These are phyloP conservation scores for Colletotrichum aenigma DNA, from an alignment of 2,329 filamentous ascomycete genomes.

Conservation along the genomic window DNA sequence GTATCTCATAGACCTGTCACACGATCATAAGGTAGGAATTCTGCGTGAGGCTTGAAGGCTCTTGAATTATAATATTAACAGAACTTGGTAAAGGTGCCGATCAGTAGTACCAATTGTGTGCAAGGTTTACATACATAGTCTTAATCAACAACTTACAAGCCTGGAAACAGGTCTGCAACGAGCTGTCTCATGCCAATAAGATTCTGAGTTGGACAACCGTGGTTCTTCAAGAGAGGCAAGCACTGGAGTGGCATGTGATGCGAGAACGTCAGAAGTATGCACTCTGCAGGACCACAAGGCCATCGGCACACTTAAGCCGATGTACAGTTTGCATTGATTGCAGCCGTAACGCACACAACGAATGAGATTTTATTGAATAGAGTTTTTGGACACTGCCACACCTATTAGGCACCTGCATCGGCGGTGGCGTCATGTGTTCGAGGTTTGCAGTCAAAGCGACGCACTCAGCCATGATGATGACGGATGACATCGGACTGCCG, in stretches of 20 bases:
- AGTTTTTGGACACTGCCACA: not conserved
- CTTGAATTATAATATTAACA: not conserved
- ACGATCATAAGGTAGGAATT: not conserved
- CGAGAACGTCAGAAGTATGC: not conserved
- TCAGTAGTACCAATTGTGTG: not conserved
- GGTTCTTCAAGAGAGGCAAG: rapidly evolving
- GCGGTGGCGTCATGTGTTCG: not conserved
- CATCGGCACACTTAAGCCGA: not conserved
- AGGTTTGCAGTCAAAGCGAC: not conserved
- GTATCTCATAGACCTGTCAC: not conserved
- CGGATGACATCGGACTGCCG: not conserved
- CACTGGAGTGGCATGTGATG: not conserved
- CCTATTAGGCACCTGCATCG: not conserved
- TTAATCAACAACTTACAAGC: not conserved
- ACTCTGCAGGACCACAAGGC: not conserved
- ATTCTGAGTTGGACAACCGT: not conserved
- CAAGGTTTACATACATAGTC: not conserved
- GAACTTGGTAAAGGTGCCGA: too few species aligned
- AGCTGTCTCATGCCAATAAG: not conserved
- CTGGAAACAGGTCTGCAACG: rapidly evolving
- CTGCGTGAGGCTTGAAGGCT: rapidly evolving
- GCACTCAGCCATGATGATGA: not conserved
- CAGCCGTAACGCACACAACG: not conserved
- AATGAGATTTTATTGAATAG: not conserved
- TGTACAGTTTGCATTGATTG: not conserved